Evolutionary conservation across 805 yeast genomes (phyloP).

Genomic region (Kluyveromyces wickerhamii): DNA sequence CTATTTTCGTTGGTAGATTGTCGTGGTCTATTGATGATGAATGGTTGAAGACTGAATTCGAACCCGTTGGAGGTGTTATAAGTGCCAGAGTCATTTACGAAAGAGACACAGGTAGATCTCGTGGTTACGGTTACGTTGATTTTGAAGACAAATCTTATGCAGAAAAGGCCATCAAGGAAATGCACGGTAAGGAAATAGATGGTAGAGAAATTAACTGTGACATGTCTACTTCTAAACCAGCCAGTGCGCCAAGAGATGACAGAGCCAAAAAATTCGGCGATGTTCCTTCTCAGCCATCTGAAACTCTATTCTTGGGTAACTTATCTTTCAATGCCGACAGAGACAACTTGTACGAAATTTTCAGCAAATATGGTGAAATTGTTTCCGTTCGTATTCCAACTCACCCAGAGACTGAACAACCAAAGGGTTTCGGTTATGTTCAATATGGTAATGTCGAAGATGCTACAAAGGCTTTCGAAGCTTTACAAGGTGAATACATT

Average conservation of each 20-base stretch:
- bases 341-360: conserved; percentile 65
- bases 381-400: conserved; percentile 93
- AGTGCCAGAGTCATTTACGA: conserved; percentile 92
- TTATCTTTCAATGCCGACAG: conserved; percentile 84
- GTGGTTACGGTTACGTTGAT: conserved; percentile 98
- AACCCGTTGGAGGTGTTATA: conserved; percentile 69
- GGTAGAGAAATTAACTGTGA: conserved; percentile 96
- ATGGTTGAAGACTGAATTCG: conserved; percentile 85
- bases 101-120: conserved; percentile 84
- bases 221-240: conserved; percentile 78
- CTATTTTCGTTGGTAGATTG: conserved; percentile 92
- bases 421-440: conserved; percentile 98
- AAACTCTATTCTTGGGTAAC: conserved; percentile 94
- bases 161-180: conserved; percentile 73
- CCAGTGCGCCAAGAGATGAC: conserved; percentile 48
- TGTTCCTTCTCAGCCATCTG: conserved; percentile 84
- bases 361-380: conserved; percentile 73
- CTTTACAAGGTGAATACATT: conserved; percentile 79
- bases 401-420: conserved; percentile 97
- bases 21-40: conserved; percentile 97
- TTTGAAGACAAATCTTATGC: conserved; percentile 72
- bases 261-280: conserved; percentile 92
- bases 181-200: conserved; percentile 91
- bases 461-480: conserved; percentile 82
- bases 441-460: conserved; percentile 83